Percentiles rank a stretch among this genome's conserved stretches.
Conservation (phyloP, 2,329 filamentous ascomycete species). For the Penicillium occitanis region DNA sequence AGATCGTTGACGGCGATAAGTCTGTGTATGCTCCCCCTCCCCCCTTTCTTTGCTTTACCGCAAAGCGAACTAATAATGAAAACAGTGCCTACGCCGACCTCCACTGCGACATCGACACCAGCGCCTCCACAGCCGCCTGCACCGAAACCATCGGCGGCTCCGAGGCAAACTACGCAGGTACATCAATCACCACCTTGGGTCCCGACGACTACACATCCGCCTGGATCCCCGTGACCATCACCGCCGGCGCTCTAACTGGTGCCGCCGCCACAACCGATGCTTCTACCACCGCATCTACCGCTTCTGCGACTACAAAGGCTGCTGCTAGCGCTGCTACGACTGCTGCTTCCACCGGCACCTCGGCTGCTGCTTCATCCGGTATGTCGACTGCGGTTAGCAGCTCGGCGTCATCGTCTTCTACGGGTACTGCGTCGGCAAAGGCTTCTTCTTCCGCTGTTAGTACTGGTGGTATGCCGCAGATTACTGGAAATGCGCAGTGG, state of each 20-base stretch:
- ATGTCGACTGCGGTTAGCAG: constrained; percentile 5
- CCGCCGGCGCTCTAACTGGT: constrained; percentile 10
- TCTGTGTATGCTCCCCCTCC: background rate
- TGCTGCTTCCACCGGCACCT: background rate
- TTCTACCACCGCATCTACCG: background rate
- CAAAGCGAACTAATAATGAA: background rate
- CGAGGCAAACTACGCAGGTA: constrained; percentile 9
- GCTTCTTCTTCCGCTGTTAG: constrained; percentile 9
- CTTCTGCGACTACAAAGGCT: constrained; percentile 3
- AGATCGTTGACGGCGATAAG: constrained; percentile 3
- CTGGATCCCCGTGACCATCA: constrained; percentile 6
- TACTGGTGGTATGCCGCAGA: constrained; percentile 20
- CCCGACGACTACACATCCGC: background rate
- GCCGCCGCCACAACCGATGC: constrained; percentile 1
- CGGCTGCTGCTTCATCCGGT: background rate
- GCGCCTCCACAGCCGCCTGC: constrained; percentile 11
- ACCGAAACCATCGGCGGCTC: constrained; percentile 1
- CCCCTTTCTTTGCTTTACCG: too few relatives aligned
- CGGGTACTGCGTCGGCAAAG: constrained; percentile 12
- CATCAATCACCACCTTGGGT: background rate
- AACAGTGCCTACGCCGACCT: background rate
- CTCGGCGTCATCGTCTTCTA: constrained; percentile 11
- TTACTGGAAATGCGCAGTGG: constrained; percentile 21
- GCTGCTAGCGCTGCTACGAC: background rate
- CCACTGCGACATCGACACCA: constrained; percentile 2